Evolutionary conservation across 106 monocot genomes (phyloP).

Genomic region (Cymbidium sinense): DNA sequence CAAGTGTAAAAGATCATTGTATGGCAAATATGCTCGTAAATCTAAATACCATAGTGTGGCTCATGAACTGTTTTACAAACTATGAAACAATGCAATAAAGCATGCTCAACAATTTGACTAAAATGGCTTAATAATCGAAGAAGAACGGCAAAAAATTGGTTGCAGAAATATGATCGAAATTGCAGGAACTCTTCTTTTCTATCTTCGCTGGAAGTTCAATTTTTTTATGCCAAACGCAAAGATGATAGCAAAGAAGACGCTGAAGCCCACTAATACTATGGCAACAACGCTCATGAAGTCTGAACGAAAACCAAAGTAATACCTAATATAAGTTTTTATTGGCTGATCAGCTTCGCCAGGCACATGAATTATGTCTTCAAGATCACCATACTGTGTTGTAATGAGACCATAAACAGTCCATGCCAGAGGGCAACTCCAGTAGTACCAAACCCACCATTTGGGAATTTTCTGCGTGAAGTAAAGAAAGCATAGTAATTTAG

Average conservation of each 20-base stretch:
- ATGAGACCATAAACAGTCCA: conserved; percentile 93
- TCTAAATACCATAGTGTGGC: too few species aligned
- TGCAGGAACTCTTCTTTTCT: too few species aligned
- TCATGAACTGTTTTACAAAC: too few species aligned
- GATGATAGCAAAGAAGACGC: conserved; percentile 69
- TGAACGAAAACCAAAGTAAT: conserved; percentile 47
- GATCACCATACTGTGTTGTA: conserved; percentile 67
- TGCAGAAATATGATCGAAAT: too few species aligned
- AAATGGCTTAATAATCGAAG: too few species aligned
- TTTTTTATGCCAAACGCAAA: conserved; percentile 71
- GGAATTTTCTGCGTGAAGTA: conserved; percentile 97
- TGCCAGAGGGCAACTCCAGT: conserved; percentile 85
- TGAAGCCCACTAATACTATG: conserved; percentile 38
- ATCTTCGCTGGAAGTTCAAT: conserved; percentile 86
- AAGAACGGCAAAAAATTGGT: too few species aligned
- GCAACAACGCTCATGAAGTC: conserved; percentile 68
- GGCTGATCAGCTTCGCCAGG: conserved; percentile 29
- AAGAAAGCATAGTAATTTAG: too few species aligned
- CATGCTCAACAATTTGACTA: too few species aligned
- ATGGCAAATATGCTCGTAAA: too few species aligned
- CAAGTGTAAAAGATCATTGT: too few species aligned
- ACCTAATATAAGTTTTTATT: conserved; percentile 45
- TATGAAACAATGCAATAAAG: too few species aligned
- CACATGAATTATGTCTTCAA: conserved; percentile 36
- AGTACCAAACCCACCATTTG: conserved; percentile 93